Percentiles rank a stretch among this genome's conserved stretches.
These are phyloP conservation scores for Jaltomata sinuosa DNA, from an alignment of 257 asterid species.

Conservation along the genomic window DNA sequence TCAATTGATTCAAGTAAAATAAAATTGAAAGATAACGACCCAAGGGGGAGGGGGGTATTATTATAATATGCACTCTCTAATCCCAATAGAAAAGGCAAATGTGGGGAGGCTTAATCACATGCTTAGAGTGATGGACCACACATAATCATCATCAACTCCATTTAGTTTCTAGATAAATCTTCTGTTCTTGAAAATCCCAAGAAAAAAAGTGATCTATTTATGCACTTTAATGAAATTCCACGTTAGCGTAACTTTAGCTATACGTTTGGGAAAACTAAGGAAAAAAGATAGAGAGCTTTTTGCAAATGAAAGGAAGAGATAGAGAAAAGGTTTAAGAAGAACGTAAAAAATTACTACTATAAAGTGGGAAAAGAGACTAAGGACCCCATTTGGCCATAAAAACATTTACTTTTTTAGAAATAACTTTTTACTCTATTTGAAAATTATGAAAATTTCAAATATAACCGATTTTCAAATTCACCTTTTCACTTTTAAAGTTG, in stretches of 20 bases:
- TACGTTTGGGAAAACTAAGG: slow-evolving; percentile 47
- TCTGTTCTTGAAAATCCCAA: slow-evolving; percentile 35
- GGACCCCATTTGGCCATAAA: background rate
- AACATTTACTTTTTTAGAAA: background rate
- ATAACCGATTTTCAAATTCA: no score
- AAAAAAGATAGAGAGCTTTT: slow-evolving; percentile 20
- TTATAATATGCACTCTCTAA: background rate
- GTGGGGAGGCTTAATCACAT: slow-evolving; percentile 14
- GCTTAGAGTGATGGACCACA: slow-evolving; percentile 17
- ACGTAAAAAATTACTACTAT: background rate
- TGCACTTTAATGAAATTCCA: slow-evolving; percentile 12
- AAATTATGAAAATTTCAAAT: background rate
- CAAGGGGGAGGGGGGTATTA: background rate
- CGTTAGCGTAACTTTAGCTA: slow-evolving; percentile 44
- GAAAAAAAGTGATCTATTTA: slow-evolving; percentile 3
- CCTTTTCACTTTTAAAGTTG: no score
- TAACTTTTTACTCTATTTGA: background rate
- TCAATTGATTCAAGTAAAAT: background rate
- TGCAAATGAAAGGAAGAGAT: slow-evolving; percentile 14
- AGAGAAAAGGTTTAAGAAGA: background rate
- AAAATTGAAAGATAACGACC: slow-evolving; percentile 12
- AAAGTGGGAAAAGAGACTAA: background rate
- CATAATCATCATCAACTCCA: slow-evolving; percentile 27
- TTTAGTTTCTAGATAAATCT: background rate
- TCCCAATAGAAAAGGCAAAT: background rate